Evolutionary conservation across 2,329 filamentous ascomycete genomes (phyloP).

Genomic region (Pseudomassariella vexata): DNA sequence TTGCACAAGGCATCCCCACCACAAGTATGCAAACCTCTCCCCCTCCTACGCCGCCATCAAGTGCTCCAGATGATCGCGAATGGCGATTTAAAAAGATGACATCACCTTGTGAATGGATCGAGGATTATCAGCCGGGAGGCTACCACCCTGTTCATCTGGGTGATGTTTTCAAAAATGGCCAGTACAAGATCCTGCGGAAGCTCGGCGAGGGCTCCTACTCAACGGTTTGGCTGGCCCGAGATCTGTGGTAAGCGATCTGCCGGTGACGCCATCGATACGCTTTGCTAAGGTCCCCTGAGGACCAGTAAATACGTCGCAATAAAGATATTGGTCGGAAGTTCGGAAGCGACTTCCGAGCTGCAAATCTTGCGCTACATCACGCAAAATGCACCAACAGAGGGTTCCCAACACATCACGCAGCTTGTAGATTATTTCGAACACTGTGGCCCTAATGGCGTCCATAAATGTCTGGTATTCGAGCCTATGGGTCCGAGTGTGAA

Average conservation of each 20-base stretch:
- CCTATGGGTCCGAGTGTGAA: constrained; percentile 28
- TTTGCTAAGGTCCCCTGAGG: constrained; percentile 9
- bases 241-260: constrained; percentile 10
- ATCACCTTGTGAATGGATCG: constrained; percentile 22
- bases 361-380: constrained; percentile 13
- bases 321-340: constrained; percentile 14
- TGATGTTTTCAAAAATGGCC: constrained; percentile 17
- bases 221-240: constrained; percentile 22
- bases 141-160: constrained; percentile 21
- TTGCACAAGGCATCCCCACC: too few relatives aligned
- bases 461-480: constrained; percentile 19
- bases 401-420: constrained; percentile 14
- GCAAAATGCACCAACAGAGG: constrained; percentile 5
- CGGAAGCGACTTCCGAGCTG: constrained; percentile 11
- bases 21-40: constrained; percentile 18
- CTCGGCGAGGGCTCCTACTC: constrained; percentile 20
- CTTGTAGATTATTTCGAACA: constrained; percentile 18
- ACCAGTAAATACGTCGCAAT: constrained; percentile 20
- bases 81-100: constrained; percentile 17
- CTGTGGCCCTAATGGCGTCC: constrained; percentile 14
- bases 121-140: constrained; percentile 19
- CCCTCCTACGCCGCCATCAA: constrained; percentile 18
- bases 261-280: constrained; percentile 2
- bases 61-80: constrained; percentile 10
- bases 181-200: constrained; percentile 22